Evolutionary conservation across 371 early-diverging fungal genomes (phyloP), one percentile per base, ranked within the genome.

Genomic region (Entomophthora muscae): DNA sequence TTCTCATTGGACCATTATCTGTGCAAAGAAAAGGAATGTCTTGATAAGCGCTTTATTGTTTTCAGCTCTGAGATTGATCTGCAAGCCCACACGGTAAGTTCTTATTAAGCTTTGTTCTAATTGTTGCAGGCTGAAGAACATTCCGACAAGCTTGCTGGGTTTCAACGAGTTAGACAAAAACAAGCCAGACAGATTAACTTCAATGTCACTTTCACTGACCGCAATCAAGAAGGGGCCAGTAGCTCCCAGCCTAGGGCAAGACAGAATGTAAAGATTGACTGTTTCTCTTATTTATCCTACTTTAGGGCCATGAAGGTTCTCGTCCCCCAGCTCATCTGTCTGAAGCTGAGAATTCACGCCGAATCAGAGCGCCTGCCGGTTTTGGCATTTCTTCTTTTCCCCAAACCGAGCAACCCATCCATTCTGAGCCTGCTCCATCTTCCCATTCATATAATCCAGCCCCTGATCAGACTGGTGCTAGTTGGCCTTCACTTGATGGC

Each of bases 1-100:
- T 93, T 93, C 67, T 72, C 76, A 54, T 66, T 72, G 26, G 89
- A 88, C n/a, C 97, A 97, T 69, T 85, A 72, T 65, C 72, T 85
- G 26, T 97, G 97, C 70, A 67, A 70, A 53, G 78, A 93, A 31
- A 81, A 83, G 2, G 77, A 81, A 57, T 97, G 97, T 69, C 69
- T 93, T 57, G 95, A 93, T 62, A 81, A 84, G 66, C 95, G 94
- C 75, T 96, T 97, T 80, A 83, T 95, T n/a, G 97, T 95, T 0
- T 97, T 97, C 77, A 84, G 77, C 21, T 77, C 88, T 3, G 85
- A 91, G 24, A 82, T 97, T 62, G 97, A 97, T 70, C 68, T 95
- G 33, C 88, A 86, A 67, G 89, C 84, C 2, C 97, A 97, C 65
- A 78, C 80, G 70, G 81, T 78, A 27, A 12, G 13, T 27, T 29